Evolutionary conservation across 768 basidiomycete species (phyloP).

Genomic region (Imleria badia): DNA sequence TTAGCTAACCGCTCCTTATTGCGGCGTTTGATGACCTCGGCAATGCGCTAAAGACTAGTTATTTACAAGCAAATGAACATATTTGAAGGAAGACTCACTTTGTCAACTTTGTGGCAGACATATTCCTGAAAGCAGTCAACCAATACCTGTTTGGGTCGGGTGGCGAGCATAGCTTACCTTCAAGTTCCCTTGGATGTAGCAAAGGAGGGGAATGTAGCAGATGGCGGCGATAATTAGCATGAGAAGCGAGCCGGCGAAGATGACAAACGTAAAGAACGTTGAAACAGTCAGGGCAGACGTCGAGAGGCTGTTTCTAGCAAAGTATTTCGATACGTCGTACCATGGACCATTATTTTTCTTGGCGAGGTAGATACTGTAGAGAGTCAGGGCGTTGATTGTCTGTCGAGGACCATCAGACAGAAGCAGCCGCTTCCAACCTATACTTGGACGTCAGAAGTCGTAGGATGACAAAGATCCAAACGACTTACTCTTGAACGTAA

Average conservation of each 20-base stretch:
- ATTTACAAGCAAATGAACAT: conserved; percentile 8
- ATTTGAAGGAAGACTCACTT: conserved; percentile 47
- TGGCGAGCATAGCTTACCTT: conserved; percentile 54
- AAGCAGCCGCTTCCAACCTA: conserved; percentile 85
- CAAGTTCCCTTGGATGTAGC: conserved; percentile 94
- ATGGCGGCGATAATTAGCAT: conserved; percentile 82
- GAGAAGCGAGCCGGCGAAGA: conserved; percentile 83
- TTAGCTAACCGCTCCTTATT: conserved; percentile 82
- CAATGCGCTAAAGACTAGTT: conserved; percentile 66
- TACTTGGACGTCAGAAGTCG: not conserved
- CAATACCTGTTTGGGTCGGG: not conserved
- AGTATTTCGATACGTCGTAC: conserved; percentile 79
- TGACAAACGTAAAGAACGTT: conserved; percentile 84
- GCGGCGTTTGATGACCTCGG: conserved; percentile 88
- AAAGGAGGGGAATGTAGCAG: conserved; percentile 90
- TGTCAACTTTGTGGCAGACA: conserved; percentile 98
- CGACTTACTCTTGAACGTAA: conserved; percentile 92
- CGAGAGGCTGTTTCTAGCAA: conserved; percentile 67
- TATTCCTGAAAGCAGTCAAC: conserved; percentile 64
- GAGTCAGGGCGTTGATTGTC: conserved; percentile 94
- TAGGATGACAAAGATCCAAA: not conserved
- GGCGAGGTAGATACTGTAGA: conserved; percentile 84
- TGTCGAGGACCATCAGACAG: conserved; percentile 97
- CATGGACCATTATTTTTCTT: conserved; percentile 51
- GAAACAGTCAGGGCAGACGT: conserved; percentile 85